These are phyloP conservation scores for Candida germanica DNA, from an alignment of 805 yeast genomes.

Conservation along the genomic window DNA sequence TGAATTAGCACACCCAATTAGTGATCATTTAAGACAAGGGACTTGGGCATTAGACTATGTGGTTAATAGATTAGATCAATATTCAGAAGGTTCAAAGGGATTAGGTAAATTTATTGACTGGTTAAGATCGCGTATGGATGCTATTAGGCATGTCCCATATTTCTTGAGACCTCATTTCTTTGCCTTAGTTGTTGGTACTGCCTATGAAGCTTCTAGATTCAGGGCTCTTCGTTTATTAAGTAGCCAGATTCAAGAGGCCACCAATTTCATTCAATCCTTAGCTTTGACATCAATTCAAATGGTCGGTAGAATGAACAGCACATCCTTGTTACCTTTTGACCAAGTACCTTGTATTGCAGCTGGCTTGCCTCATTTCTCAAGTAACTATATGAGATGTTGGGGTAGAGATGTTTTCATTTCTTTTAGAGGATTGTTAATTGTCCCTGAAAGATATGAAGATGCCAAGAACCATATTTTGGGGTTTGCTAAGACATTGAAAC, in stretches of 20 bases:
- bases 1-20: slow-evolving; percentile 79
- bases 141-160: slow-evolving; percentile 66
- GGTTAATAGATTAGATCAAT: slow-evolving; percentile 58
- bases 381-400: slow-evolving; percentile 95
- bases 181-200: slow-evolving; percentile 74
- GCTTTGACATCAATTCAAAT: slow-evolving; percentile 84
- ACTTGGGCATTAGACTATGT: slow-evolving; percentile 86
- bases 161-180: slow-evolving; percentile 85
- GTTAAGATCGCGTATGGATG: slow-evolving; percentile 62
- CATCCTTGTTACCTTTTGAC: slow-evolving; percentile 68
- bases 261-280: slow-evolving; percentile 73
- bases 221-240: slow-evolving; percentile 61
- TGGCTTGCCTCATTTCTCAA: slow-evolving; percentile 91
- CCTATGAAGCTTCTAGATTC: slow-evolving; percentile 77
- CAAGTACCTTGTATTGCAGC: slow-evolving; percentile 83
- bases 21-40: slow-evolving; percentile 78
- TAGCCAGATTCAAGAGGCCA: slow-evolving; percentile 52
- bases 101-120: slow-evolving; percentile 60
- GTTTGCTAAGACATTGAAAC: slow-evolving; percentile 88
- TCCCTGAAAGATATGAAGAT: slow-evolving; percentile 73
- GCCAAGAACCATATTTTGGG: slow-evolving; percentile 80
- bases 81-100: slow-evolving; percentile 43
- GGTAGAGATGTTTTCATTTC: slow-evolving; percentile 95
- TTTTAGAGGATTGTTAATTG: slow-evolving; percentile 73
- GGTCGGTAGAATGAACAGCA: slow-evolving; percentile 69